Conservation (phyloP, 345 rosid genomes). For the Heritiera fomes region DNA sequence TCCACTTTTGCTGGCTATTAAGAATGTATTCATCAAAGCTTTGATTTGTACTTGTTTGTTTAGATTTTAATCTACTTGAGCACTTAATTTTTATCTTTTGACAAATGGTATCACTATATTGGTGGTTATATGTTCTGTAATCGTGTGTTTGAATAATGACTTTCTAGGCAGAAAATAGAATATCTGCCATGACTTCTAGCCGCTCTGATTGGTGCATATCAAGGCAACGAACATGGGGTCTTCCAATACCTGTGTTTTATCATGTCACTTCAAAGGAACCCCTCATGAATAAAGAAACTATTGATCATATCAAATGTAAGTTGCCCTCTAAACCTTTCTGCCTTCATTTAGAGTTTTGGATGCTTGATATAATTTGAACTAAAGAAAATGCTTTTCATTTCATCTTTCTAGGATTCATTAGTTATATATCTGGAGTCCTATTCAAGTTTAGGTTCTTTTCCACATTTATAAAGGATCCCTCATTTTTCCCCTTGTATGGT, state of each 20-base stretch:
- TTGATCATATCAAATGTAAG: slow-evolving; percentile 84
- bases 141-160: slow-evolving; percentile 17
- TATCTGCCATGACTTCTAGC: slow-evolving; percentile 84
- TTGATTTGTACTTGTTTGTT: neutral
- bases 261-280: slow-evolving; percentile 78
- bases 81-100: neutral
- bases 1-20: neutral
- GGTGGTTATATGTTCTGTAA: slow-evolving; percentile 12
- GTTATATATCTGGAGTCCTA: neutral
- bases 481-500: neutral
- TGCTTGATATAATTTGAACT: neutral
- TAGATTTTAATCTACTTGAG: slow-evolving; percentile 10
- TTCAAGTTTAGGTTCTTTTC: neutral
- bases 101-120: neutral
- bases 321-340: slow-evolving; percentile 16
- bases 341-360: neutral
- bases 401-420: neutral
- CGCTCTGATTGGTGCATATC: slow-evolving; percentile 99
- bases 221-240: slow-evolving; percentile 97
- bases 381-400: neutral
- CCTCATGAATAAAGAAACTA: slow-evolving; percentile 82
- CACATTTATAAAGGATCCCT: slow-evolving; percentile 14
- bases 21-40: neutral
- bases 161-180: slow-evolving; percentile 84
- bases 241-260: slow-evolving; percentile 93